Conservation (phyloP, 1,284 basidiomycete species). For the Trichosporon sp. region DNA sequence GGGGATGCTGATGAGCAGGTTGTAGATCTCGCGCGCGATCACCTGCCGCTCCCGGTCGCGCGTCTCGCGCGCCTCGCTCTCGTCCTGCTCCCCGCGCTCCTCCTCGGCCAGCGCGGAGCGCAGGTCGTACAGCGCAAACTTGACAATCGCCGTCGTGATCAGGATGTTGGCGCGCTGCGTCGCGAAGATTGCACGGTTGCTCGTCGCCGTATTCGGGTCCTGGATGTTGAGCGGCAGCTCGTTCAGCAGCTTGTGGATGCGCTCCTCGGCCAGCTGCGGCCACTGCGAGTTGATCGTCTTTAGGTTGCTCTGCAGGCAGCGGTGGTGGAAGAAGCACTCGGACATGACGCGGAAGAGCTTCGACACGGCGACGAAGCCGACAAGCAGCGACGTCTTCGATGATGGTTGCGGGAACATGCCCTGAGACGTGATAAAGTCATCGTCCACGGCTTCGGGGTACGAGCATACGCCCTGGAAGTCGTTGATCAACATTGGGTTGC, state of each 20-base stretch:
- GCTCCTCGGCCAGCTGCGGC: conserved; percentile 36
- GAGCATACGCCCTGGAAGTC: conserved; percentile 48
- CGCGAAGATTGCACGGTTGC: conserved; percentile 36
- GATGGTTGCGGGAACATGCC: conserved; percentile 47
- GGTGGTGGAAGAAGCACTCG: conserved; percentile 47
- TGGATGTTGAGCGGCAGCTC: conserved; percentile 37
- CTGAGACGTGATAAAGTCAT: conserved; percentile 49
- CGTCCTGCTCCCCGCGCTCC: conserved; percentile 11
- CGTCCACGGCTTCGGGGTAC: conserved; percentile 44
- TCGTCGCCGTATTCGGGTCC: conserved; percentile 29
- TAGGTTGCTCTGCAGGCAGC: conserved; percentile 32
- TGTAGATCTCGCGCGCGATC: conserved; percentile 46
- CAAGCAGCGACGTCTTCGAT: conserved; percentile 37
- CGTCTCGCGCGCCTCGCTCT: conserved; percentile 15
- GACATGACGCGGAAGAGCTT: conserved; percentile 44
- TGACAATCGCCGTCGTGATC: conserved; percentile 46
- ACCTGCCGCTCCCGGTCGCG: conserved; percentile 41
- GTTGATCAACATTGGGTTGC: conserved; percentile 48
- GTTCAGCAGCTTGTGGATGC: conserved; percentile 34
- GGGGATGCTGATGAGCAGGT: conserved; percentile 44
- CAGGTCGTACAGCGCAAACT: conserved; percentile 47
- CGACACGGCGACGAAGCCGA: conserved; percentile 45
- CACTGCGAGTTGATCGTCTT: conserved; percentile 22
- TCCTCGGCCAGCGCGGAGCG: conserved; percentile 36
- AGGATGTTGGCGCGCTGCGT: conserved; percentile 46